Base-by-base conservation (phyloP, 305 asterid genomes). In the Stenogyne calaminthoides region DNA sequence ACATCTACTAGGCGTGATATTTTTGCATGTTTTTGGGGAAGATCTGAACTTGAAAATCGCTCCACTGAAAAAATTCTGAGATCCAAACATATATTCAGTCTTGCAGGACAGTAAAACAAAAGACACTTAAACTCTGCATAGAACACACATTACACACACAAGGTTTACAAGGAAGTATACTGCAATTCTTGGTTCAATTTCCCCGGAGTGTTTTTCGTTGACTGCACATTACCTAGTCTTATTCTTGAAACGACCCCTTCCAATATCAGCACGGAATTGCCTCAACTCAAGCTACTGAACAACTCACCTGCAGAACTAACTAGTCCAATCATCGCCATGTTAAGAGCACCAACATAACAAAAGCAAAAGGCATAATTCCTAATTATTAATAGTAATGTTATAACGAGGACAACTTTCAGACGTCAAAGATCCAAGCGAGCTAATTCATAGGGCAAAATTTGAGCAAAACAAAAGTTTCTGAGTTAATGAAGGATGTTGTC, bases 401-500 rank as follows among this genome's bases (percentile, higher is more conserved):
- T n/a, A n/a, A n/a, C n/a, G n/a, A n/a, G n/a, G n/a, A n/a, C n/a
- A n/a, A n/a, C n/a, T n/a, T n/a, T n/a, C n/a, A n/a, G n/a, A n/a
- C n/a, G n/a, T 49, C 14, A 22, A 36, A 52, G 22, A 49, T 49
- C 56, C 56, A 46, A 46, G 54, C 5, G 2, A 46, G 54, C 18
- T 46, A 49, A 15, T 49, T 49, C 49, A 9, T 6, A 49, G 5
- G 9, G 20, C 10, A 6, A 47, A 47, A 49, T 49, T 49, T 15
- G 56, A 6, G 56, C 22, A 49, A 15, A 49, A 15, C 15, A 49
- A 49, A 49, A 5, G 22, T 49, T 47, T 42, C 68, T 60, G 68
- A 36, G 75, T 68, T 62, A 74, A 16, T 42, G 6, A 60, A 64
- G 64, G 51, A 63, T 55, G 69, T 6, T 3, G 34, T 55, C 14